Evolutionary conservation across 192 early-diverging fungal genomes (phyloP), one percentile per base, ranked within the genome.

Genomic region (Rhizophagus prolifer): DNA sequence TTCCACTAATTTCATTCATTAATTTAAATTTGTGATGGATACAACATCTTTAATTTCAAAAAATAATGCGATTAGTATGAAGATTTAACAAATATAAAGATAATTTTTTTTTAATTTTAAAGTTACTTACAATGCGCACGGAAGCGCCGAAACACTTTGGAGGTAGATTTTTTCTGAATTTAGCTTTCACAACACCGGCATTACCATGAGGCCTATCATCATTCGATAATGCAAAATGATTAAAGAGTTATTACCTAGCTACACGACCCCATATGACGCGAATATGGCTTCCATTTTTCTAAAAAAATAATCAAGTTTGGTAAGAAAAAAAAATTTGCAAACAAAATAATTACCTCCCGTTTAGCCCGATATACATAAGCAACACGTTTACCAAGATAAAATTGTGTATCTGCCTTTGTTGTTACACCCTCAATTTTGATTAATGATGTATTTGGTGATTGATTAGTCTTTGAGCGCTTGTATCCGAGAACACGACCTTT

Each of bases 371-470:
- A 99, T 80, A 98, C 93, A 86, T 94, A 98, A 72, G 97, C 96
- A 79, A 99, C 89, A 83, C 95, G 95, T 92, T 98, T 99, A 80
- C 98, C 98, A 77, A 95, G 92, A 92, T 99, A 99, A 90, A 97
- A 99, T 72, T 88, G 85, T 80, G 96, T 91, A 79, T 98, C 95
- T 82, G 93, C 87, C 88, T 91, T 88, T 79, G 93, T 94, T 82
- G 88, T 81, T 71, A 96, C 95, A 86, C 94, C 93, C 86, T 99
- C 97, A 72, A 99, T 89, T 86, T 95, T 91, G 81, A 98, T 84
- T 73, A 99, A 91, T 70, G 95, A 91, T 77, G 93, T 94, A 90
- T 94, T 90, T 82, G 93, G 92, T 84, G 92, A 89, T 86, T 94
- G 91, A 88, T 90, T 95, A 83, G 92, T 93, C 93, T 95, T 96